These are phyloP conservation scores for Setomelanomma holmii DNA, from an alignment of 2,329 filamentous ascomycete genomes.

Conservation along the genomic window DNA sequence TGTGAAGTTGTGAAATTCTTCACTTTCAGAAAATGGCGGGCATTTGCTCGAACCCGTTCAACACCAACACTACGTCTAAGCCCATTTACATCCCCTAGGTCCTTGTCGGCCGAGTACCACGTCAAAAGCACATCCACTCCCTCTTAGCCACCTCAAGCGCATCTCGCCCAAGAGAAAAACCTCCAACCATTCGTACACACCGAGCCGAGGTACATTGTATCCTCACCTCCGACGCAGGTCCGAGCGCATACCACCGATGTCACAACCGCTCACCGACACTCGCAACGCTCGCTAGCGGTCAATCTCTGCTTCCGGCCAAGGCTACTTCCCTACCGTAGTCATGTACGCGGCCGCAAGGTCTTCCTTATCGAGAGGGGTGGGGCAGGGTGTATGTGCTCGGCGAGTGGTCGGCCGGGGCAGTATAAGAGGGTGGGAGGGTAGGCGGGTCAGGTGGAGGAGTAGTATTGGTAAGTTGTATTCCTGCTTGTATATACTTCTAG, in stretches of 20 bases:
- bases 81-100: neutral
- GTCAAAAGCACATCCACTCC: neutral
- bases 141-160: too few relatives aligned
- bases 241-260: conserved; percentile 17
- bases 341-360: conserved; percentile 33
- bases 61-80: neutral
- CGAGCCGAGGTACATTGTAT: conserved; percentile 21
- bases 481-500: neutral
- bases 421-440: conserved; percentile 20
- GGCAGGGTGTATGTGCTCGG: conserved; percentile 24
- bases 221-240: conserved; percentile 7
- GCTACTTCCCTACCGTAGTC: conserved; percentile 8
- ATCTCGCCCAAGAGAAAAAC: too few relatives aligned
- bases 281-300: conserved; percentile 13
- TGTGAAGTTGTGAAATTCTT: neutral
- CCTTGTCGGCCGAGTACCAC: conserved; percentile 1
- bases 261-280: conserved; percentile 22
- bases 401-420: conserved; percentile 28
- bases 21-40: neutral
- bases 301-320: conserved; percentile 19
- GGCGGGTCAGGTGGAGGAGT: conserved; percentile 19
- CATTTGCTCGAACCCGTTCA: neutral
- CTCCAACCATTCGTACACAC: conserved; percentile 11
- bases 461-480: conserved; percentile 25
- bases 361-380: conserved; percentile 37